A percentile compares a stretch with the other conserved stretches of the same genome.
Evolutionary conservation across 441 rosid genomes (phyloP).

Genomic region (Eruca vesicaria): DNA sequence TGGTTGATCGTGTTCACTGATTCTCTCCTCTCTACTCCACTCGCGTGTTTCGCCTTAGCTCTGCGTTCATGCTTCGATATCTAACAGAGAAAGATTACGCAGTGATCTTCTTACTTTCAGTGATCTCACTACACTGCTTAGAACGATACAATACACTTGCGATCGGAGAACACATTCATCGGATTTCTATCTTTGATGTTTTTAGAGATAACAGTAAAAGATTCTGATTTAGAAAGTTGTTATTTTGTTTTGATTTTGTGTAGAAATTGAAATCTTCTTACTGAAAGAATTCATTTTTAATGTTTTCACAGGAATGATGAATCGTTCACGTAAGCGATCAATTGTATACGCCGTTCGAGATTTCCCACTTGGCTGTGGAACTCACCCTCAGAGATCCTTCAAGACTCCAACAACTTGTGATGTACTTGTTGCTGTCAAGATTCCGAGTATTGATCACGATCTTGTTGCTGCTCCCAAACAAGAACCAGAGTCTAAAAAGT

Average conservation of each 20-base stretch:
- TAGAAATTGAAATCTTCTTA: no score
- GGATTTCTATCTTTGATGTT: no score
- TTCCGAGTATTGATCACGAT: background rate
- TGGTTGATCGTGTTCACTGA: background rate
- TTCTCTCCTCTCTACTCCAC: background rate
- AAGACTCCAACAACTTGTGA: no score
- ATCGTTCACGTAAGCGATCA: background rate
- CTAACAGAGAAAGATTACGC: background rate
- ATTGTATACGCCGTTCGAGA: constrained; percentile 11
- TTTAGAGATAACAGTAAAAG: no score
- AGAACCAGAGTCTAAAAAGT: background rate
- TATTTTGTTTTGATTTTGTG: background rate
- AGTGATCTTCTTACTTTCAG: no score
- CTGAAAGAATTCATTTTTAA: no score
- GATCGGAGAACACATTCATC: no score
- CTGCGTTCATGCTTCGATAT: background rate
- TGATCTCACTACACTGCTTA: no score
- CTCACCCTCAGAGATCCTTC: background rate
- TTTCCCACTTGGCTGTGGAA: constrained; percentile 25
- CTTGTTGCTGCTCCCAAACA: background rate
- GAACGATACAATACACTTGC: no score
- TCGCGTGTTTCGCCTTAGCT: background rate
- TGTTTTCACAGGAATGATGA: constrained; percentile 3
- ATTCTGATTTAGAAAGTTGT: no score
- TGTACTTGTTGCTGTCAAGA: no score